Conservation (phyloP, 768 basidiomycete species). For the Scleroderma citrinum region DNA sequence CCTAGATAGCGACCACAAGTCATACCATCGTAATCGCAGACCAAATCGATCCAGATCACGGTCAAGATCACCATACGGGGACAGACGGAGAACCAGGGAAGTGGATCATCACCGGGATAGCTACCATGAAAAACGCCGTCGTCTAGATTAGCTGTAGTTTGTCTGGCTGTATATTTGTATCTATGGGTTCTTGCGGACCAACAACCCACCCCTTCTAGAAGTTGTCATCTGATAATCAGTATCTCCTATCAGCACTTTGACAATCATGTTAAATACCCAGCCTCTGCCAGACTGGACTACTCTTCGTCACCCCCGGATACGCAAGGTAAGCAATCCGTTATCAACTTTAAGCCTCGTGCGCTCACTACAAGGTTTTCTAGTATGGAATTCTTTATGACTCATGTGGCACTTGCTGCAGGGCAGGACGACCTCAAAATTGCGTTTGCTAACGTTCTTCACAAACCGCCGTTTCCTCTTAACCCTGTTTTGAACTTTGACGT, state of each 20-base stretch:
- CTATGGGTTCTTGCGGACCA: background rate
- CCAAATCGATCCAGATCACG: slow-evolving; percentile 17
- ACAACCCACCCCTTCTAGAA: background rate
- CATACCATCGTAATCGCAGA: slow-evolving; percentile 14
- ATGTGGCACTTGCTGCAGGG: slow-evolving; percentile 22
- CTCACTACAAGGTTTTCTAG: slow-evolving; percentile 1
- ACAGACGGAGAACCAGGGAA: slow-evolving; percentile 12
- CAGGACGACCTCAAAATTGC: slow-evolving; percentile 28
- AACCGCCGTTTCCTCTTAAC: slow-evolving; percentile 24
- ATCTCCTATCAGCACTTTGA: background rate
- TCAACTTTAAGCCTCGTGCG: background rate
- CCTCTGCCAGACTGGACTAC: background rate
- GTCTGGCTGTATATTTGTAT: slow-evolving; percentile 2
- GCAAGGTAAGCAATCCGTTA: slow-evolving; percentile 15
- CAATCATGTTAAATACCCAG: background rate
- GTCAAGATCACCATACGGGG: slow-evolving; percentile 30
- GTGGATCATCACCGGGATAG: slow-evolving; percentile 31
- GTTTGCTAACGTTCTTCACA: slow-evolving; percentile 30
- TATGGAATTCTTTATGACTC: slow-evolving; percentile 33
- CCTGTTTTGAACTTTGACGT: slow-evolving; percentile 30
- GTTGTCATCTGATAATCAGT: background rate
- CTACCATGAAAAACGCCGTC: slow-evolving; percentile 48
- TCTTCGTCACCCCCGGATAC: slow-evolving; percentile 1
- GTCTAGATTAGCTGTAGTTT: slow-evolving; percentile 41
- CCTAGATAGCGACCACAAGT: slow-evolving; percentile 18